These are phyloP conservation scores for Coccomyxa sp. DNA, from an alignment of 139 green algal genomes.

Conservation along the genomic window DNA sequence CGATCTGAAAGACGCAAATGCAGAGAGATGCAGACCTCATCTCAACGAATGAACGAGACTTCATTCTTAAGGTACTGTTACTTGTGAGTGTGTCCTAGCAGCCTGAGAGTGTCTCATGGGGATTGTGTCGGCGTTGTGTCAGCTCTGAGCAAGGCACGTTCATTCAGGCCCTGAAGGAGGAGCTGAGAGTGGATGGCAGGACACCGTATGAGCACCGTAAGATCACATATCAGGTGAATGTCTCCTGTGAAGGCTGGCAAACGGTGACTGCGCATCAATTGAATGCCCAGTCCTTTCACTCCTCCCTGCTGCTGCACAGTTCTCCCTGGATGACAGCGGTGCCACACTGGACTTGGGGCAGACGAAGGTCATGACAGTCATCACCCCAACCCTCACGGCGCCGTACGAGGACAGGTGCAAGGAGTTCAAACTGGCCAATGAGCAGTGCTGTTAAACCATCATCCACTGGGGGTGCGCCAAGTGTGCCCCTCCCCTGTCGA, in stretches of 20 bases:
- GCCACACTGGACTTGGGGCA: conserved; percentile 37
- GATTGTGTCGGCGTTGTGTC: background rate
- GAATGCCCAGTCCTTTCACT: too few species aligned
- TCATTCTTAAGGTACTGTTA: conserved; percentile 77
- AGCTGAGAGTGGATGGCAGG: conserved; percentile 52
- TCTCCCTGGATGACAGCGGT: background rate
- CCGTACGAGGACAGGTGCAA: conserved; percentile 61
- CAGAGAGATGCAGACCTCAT: conserved; percentile 13
- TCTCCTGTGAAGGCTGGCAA: background rate
- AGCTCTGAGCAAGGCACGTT: too few species aligned
- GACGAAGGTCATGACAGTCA: conserved; percentile 65
- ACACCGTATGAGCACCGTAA: conserved; percentile 42
- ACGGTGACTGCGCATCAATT: background rate
- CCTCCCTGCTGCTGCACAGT: too few species aligned
- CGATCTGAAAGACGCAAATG: too few species aligned
- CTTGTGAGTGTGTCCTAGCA: too few species aligned
- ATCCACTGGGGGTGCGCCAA: background rate
- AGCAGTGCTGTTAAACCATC: too few species aligned
- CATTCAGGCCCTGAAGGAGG: conserved; percentile 49
- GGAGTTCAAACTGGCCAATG: background rate
- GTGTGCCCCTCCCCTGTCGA: background rate
- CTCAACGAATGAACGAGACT: conserved; percentile 67
- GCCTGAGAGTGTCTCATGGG: too few species aligned
- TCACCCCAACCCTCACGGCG: conserved; percentile 56
- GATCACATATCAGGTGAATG: conserved; percentile 15